Evolutionary conservation across 768 basidiomycete species (phyloP).

Genomic region (Trametes meyenii): DNA sequence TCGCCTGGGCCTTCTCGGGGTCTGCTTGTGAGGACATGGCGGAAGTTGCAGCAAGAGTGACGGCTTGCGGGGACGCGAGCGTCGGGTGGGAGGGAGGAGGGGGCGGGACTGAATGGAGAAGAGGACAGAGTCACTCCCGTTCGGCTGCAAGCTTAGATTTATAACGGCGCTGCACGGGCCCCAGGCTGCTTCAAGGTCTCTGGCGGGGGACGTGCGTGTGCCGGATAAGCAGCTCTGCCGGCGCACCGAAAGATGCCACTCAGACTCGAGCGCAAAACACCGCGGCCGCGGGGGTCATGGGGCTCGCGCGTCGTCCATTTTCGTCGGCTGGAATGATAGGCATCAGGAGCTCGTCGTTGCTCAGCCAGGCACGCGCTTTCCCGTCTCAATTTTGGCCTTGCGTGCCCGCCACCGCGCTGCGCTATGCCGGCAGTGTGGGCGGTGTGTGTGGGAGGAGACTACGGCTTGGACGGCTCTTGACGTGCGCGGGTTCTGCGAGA

Average conservation of each 20-base stretch:
- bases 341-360: neutral
- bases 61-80: neutral
- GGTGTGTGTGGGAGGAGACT: too few species aligned
- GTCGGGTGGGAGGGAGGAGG: neutral
- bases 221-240: constrained; percentile 16
- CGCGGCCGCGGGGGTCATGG: neutral
- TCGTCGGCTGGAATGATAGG: constrained; percentile 7
- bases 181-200: neutral
- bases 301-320: constrained; percentile 10
- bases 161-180: neutral
- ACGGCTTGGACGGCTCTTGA: too few species aligned
- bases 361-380: constrained; percentile 8
- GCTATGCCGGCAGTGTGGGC: too few species aligned
- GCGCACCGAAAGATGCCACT: neutral
- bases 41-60: neutral
- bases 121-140: neutral
- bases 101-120: neutral
- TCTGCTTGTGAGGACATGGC: constrained; percentile 18
- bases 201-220: neutral
- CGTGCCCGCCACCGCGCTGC: neutral
- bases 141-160: neutral
- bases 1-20: constrained; percentile 19
- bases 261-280: neutral
- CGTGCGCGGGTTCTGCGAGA: too few species aligned
- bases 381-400: neutral